These are phyloP conservation scores for Cyclotella atomus DNA, from an alignment of 108 stramenopile species.

Conservation along the genomic window DNA sequence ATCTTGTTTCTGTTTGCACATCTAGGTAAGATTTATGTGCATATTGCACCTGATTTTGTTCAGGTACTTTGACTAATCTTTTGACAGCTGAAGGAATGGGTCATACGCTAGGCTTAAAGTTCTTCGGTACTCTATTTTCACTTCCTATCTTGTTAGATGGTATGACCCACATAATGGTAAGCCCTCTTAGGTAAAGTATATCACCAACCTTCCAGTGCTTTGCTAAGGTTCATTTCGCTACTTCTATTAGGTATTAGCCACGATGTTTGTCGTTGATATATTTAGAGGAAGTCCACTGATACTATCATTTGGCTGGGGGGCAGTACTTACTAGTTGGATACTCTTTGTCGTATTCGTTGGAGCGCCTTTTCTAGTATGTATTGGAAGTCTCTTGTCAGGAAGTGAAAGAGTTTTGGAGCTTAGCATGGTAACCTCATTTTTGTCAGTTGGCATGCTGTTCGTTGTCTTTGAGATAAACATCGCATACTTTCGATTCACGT, in stretches of 20 bases:
- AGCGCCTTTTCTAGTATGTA: conserved; percentile 11
- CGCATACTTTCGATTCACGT: not conserved
- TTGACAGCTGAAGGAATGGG: too few relatives aligned
- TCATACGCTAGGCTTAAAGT: not conserved
- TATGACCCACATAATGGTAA: too few relatives aligned
- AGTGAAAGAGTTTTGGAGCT: conserved; percentile 21
- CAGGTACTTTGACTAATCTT: too few relatives aligned
- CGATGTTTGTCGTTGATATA: conserved; percentile 21
- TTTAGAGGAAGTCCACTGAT: conserved; percentile 33
- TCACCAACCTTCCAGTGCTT: too few relatives aligned
- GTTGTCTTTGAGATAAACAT: not conserved
- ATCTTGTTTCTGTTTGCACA: conserved; percentile 35
- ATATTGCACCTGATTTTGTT: too few relatives aligned
- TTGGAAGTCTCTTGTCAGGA: conserved; percentile 14
- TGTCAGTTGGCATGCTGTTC: conserved; percentile 17
- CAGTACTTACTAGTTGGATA: conserved; percentile 35
- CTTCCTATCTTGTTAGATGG: too few relatives aligned
- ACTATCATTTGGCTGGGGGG: conserved; percentile 21
- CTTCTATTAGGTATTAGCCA: conserved; percentile 27
- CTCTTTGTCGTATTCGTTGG: conserved; percentile 31
- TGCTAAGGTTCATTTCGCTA: too few relatives aligned
- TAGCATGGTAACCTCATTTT: conserved; percentile 24
- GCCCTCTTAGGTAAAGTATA: too few relatives aligned
- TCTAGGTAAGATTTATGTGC: conserved; percentile 6
- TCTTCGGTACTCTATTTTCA: conserved; percentile 7